Conservation (phyloP, 2,329 filamentous ascomycete species). For the Penicillium fuscoglaucum region DNA sequence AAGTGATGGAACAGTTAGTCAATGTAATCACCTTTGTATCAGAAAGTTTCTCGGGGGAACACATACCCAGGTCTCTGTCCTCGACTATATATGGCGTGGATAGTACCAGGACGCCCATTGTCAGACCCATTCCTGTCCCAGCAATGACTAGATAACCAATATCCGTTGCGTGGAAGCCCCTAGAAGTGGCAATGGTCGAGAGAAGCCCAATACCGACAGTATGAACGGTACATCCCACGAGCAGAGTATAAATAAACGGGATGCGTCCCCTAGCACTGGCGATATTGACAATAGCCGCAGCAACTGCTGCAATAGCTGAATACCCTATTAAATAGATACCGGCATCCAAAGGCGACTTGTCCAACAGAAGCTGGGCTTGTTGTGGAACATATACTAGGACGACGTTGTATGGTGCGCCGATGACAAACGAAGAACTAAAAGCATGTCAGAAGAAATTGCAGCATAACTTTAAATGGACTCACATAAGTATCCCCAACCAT, state of each 20-base stretch:
- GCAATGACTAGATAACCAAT: constrained; percentile 26
- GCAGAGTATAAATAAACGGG: constrained; percentile 30
- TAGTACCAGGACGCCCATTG: constrained; percentile 26
- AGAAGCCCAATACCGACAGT: constrained; percentile 30
- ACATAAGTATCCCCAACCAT: constrained; percentile 32
- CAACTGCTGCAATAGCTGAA: constrained; percentile 25
- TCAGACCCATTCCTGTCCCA: constrained; percentile 26
- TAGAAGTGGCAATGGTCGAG: constrained; percentile 20
- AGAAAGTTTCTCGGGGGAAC: background rate
- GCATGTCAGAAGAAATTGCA: background rate
- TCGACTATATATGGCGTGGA: constrained; percentile 29
- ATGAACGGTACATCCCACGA: constrained; percentile 28
- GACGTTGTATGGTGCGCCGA: constrained; percentile 30
- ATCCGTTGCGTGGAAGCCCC: constrained; percentile 24
- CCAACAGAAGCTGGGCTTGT: constrained; percentile 28
- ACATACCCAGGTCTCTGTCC: constrained; percentile 29
- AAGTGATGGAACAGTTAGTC: background rate
- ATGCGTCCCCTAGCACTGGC: constrained; percentile 25
- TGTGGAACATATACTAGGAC: constrained; percentile 33
- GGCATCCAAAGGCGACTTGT: constrained; percentile 28
- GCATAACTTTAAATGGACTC: background rate
- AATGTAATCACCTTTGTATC: background rate
- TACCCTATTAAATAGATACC: constrained; percentile 31
- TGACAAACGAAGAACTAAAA: constrained; percentile 28
- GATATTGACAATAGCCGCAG: constrained; percentile 25